Evolutionary conservation across 768 basidiomycete species (phyloP).

Genomic region (Lactarius hatsudake): DNA sequence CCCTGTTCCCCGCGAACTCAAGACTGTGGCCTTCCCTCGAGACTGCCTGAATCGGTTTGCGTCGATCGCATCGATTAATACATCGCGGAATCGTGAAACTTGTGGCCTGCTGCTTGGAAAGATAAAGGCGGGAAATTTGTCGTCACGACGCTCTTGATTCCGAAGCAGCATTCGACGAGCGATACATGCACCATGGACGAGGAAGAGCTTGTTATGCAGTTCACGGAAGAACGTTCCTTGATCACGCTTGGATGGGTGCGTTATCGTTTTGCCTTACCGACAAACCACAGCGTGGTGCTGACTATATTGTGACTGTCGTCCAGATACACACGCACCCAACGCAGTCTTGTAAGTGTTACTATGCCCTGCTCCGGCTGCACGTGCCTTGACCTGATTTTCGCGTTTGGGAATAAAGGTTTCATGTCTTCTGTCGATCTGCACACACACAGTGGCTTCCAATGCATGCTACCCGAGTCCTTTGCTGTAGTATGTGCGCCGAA

Average conservation of each 20-base stretch:
- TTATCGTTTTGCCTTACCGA: conserved; percentile 20
- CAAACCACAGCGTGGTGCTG: conserved; percentile 1
- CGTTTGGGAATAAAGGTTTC: conserved; percentile 51
- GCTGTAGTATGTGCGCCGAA: conserved; percentile 90
- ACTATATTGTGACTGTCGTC: conserved; percentile 9
- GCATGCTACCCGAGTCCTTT: conserved; percentile 88
- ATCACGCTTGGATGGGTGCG: conserved; percentile 91
- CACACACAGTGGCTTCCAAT: conserved; percentile 85
- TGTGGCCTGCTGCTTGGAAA: conserved; percentile 83
- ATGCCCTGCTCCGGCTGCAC: not conserved
- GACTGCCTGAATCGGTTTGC: conserved; percentile 75
- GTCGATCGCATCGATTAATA: conserved; percentile 75
- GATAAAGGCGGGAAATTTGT: conserved; percentile 55
- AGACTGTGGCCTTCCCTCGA: conserved; percentile 65
- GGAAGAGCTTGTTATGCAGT: conserved; percentile 82
- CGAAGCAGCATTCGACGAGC: conserved; percentile 83
- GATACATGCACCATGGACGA: conserved; percentile 94
- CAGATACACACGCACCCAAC: conserved; percentile 93
- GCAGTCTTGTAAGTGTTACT: conserved; percentile 64
- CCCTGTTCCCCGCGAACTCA: conserved; percentile 44
- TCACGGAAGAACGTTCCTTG: conserved; percentile 76
- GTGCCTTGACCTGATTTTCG: conserved; percentile 17
- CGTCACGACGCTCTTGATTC: conserved; percentile 82
- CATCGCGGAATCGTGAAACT: conserved; percentile 75
- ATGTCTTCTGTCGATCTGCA: conserved; percentile 95